These are phyloP conservation scores for Penicillium mononematosum DNA, from an alignment of 495 filamentous ascomycete genomes.

Conservation along the genomic window DNA sequence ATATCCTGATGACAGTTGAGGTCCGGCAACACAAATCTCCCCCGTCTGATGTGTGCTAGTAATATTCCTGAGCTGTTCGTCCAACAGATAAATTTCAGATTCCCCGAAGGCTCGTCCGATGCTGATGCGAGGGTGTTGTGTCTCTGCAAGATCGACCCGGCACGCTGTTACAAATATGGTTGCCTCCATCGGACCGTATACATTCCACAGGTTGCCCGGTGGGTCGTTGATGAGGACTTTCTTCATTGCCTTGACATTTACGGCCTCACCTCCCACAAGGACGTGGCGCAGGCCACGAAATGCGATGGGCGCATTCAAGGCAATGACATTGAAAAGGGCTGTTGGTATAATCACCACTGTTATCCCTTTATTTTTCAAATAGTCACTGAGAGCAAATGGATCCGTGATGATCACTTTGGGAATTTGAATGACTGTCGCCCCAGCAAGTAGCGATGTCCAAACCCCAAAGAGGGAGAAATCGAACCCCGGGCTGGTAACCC, in stretches of 20 bases:
- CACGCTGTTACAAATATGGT: constrained; percentile 18
- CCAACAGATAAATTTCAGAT: background rate
- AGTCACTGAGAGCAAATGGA: constrained; percentile 4
- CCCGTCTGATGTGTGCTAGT: background rate
- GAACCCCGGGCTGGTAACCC: constrained; percentile 8
- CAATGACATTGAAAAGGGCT: background rate
- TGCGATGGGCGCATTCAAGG: background rate
- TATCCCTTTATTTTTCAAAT: background rate
- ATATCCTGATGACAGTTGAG: constrained; percentile 8
- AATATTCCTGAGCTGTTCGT: constrained; percentile 1
- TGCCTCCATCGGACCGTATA: constrained; percentile 30
- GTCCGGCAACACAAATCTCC: constrained; percentile 13
- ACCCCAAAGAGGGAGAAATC: constrained; percentile 13
- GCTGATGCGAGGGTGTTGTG: background rate
- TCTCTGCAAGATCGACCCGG: background rate
- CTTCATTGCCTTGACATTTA: background rate
- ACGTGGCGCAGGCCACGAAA: background rate
- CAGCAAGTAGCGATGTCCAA: constrained; percentile 11
- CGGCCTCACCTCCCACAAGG: background rate
- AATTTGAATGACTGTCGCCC: background rate
- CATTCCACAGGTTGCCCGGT: constrained; percentile 22
- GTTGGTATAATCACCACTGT: background rate
- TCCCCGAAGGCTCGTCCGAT: background rate
- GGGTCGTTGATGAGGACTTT: background rate
- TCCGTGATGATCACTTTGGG: constrained; percentile 8